Percentiles rank a stretch among this genome's conserved stretches.
Evolutionary conservation across 768 basidiomycete genomes (phyloP).

Genomic region (Naganishia kalamii): DNA sequence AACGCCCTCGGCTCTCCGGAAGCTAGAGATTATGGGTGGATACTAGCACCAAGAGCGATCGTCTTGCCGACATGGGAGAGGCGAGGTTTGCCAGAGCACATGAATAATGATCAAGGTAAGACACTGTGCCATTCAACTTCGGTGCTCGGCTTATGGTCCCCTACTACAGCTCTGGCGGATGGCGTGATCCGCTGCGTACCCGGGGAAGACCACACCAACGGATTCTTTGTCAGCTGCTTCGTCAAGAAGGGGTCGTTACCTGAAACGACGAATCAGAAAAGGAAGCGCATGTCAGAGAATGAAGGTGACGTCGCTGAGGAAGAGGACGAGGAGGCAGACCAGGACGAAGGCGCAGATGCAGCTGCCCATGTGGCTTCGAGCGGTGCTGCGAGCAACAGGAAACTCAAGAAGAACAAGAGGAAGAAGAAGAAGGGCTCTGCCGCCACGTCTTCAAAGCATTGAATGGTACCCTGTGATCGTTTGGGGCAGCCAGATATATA

Average conservation of each 20-base stretch:
- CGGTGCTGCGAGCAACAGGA: neutral
- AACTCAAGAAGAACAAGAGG: slow-evolving; percentile 5
- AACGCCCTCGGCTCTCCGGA: slow-evolving; percentile 66
- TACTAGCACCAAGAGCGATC: slow-evolving; percentile 59
- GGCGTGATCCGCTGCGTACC: slow-evolving; percentile 44
- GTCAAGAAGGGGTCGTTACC: slow-evolving; percentile 42
- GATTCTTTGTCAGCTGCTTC: slow-evolving; percentile 97
- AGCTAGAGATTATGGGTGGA: slow-evolving; percentile 58
- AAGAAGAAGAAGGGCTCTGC: too few species aligned
- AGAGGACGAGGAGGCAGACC: neutral
- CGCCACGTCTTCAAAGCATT: too few species aligned
- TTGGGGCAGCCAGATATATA: too few species aligned
- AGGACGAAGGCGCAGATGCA: neutral
- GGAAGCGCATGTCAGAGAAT: neutral
- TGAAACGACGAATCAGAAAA: neutral
- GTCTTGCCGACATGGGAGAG: slow-evolving; percentile 78
- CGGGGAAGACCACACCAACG: slow-evolving; percentile 75
- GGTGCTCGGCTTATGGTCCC: neutral
- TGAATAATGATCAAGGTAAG: slow-evolving; percentile 55
- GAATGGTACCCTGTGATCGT: too few species aligned
- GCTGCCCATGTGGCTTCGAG: neutral
- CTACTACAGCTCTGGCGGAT: slow-evolving; percentile 51
- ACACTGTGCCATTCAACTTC: slow-evolving; percentile 20
- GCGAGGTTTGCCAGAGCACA: slow-evolving; percentile 64
- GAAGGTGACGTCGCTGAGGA: neutral